These are phyloP conservation scores for Pachyrhizus erosus DNA, from an alignment of 306 rosid species.

Conservation along the genomic window DNA sequence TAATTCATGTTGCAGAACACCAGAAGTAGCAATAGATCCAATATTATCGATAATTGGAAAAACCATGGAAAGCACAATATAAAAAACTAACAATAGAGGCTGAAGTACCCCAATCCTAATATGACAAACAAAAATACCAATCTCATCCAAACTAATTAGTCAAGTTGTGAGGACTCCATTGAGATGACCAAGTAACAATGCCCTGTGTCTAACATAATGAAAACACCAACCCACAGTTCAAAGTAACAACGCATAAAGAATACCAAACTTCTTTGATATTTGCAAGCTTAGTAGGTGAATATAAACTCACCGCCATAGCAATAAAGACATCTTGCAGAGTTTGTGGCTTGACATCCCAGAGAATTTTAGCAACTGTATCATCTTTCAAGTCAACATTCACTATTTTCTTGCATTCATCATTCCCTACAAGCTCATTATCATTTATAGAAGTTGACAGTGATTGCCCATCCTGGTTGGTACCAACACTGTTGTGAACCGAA, in stretches of 20 bases:
- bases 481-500: slow-evolving; percentile 71
- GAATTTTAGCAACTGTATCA: slow-evolving; percentile 74
- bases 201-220: slow-evolving; percentile 29
- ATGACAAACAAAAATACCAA: slow-evolving; percentile 28
- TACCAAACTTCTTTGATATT: slow-evolving; percentile 19
- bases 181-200: slow-evolving; percentile 26
- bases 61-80: slow-evolving; percentile 10
- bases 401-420: slow-evolving; percentile 51
- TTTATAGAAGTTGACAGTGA: slow-evolving; percentile 53
- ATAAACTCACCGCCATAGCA: slow-evolving; percentile 80
- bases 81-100: slow-evolving; percentile 25
- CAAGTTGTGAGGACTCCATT: slow-evolving; percentile 32
- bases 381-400: slow-evolving; percentile 53
- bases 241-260: slow-evolving; percentile 26
- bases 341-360: slow-evolving; percentile 64
- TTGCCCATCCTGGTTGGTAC: slow-evolving; percentile 50
- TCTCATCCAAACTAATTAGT: slow-evolving; percentile 20
- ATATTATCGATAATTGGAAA: slow-evolving; percentile 24
- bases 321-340: slow-evolving; percentile 76
- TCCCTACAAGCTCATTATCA: slow-evolving; percentile 51
- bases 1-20: slow-evolving; percentile 19
- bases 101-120: not conserved
- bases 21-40: slow-evolving; percentile 33
- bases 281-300: slow-evolving; percentile 37
- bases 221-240: slow-evolving; percentile 27